Evolutionary conservation across 208 protist genomes (phyloP).

Genomic region (Leishmania lainsoni): DNA sequence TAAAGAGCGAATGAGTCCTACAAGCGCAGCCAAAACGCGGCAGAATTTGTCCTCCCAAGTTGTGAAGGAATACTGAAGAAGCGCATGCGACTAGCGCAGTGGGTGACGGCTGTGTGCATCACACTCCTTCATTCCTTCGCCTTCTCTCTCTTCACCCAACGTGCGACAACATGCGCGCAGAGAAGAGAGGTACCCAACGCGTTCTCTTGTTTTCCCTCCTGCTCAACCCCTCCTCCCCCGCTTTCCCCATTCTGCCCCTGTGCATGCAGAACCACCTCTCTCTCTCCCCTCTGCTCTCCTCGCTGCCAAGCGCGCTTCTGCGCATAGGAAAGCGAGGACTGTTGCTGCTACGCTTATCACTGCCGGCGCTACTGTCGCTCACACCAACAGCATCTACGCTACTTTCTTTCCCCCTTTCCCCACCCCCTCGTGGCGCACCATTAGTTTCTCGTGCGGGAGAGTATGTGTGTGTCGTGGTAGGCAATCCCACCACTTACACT

Average conservation of each 20-base stretch:
- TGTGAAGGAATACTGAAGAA: no score
- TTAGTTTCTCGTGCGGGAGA: background rate
- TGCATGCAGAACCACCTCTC: background rate
- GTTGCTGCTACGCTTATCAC: no score
- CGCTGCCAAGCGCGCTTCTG: background rate
- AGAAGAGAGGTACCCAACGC: background rate
- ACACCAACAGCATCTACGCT: background rate
- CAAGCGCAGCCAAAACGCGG: no score
- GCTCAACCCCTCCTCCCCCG: background rate
- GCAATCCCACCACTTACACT: no score
- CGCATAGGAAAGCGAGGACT: background rate
- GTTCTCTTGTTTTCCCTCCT: background rate
- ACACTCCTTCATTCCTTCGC: background rate
- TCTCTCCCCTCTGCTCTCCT: background rate
- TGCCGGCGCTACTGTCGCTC: background rate
- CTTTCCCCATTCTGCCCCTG: background rate
- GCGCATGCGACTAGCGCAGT: background rate
- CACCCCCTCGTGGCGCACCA: background rate
- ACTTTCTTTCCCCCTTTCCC: background rate
- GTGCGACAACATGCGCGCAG: background rate
- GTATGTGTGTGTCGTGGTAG: no score
- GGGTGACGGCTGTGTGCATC: background rate
- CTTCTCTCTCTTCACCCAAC: background rate
- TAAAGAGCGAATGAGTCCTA: no score
- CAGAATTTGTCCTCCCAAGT: no score